Base-by-base conservation (phyloP, 331 rosid species). In the Malus hybrid region DNA sequence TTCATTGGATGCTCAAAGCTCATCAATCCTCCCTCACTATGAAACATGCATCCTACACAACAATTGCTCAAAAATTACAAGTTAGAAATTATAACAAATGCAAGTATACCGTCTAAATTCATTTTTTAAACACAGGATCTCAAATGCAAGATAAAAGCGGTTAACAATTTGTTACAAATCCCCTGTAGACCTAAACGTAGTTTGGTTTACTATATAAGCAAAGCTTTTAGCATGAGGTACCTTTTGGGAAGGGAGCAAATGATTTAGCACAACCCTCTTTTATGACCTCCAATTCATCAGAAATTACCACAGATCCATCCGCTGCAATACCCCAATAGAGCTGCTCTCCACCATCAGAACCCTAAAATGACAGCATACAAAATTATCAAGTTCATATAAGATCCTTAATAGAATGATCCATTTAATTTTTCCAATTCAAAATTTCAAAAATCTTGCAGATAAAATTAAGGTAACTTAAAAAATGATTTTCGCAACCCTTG, bases 1-100 rank as follows among this genome's bases (percentile, higher is more conserved):
- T 95, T 84, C 99, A 95, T 86, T 75, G 99, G 99, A 88, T 95
- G 99, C 89, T 95, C 97, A 84, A 92, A 95, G 79, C 93, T 95
- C 97, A 95, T 82, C 74, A 95, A 8, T 0, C 99, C 99, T 68
- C 93, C 99, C 74, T 84, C 97, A 72, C 99, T 95, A 36, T 90
- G 99, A 76, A 95, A 95, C 87, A 92, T 84, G 71, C 96, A 95
- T 44, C 99, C 99, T 92, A 85, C 87, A 60, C 5, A 30, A 57
- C 69, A 80, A 79, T 22, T 20, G 1, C 4, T 50, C 56, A 50
- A 6, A 2, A 50, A 50, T 16, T 50, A 50, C 56, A 16, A 15
- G 20, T 50, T 50, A 2, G 44, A 39, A 39, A 36, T 36, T 36
- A 36, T 36, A 36, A 36, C 44, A 36, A 39, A 39, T 9, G 44